A percentile compares a stretch with the other conserved stretches of the same genome.
Evolutionary conservation across 371 early-diverging fungal genomes (phyloP).

Genomic region (Mortierella sp.): DNA sequence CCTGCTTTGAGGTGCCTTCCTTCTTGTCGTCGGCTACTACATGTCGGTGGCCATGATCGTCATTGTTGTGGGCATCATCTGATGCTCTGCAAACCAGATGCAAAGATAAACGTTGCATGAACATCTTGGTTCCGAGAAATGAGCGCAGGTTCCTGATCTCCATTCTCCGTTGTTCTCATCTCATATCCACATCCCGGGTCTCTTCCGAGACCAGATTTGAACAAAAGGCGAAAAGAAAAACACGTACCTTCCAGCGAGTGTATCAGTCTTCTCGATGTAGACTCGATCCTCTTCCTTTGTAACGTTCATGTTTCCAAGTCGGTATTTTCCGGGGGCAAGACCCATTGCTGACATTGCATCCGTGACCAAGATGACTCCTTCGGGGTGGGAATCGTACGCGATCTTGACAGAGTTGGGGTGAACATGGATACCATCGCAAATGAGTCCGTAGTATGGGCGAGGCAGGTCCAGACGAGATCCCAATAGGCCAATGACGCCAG

Average conservation of each 20-base stretch:
- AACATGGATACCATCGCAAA: constrained; percentile 83
- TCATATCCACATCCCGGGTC: not conserved
- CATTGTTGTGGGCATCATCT: constrained; percentile 10
- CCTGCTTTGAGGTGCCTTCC: not conserved
- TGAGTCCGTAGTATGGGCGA: constrained; percentile 81
- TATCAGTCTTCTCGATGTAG: constrained; percentile 81
- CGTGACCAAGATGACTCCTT: constrained; percentile 78
- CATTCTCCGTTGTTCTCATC: not conserved
- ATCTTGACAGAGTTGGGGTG: constrained; percentile 84
- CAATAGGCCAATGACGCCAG: constrained; percentile 79
- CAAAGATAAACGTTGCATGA: constrained; percentile 22
- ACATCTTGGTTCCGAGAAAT: constrained; percentile 5
- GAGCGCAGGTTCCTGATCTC: not conserved
- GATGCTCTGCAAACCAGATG: constrained; percentile 12
- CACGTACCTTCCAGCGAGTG: constrained; percentile 74
- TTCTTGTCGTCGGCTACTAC: not conserved
- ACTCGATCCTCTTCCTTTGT: constrained; percentile 71
- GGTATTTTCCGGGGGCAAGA: constrained; percentile 74
- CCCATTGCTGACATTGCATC: constrained; percentile 85
- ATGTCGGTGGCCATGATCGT: constrained; percentile 1
- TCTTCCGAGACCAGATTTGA: not conserved
- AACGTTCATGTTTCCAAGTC: constrained; percentile 72
- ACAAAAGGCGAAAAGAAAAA: not conserved
- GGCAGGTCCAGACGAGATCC: constrained; percentile 66
- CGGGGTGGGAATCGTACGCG: constrained; percentile 81